These are phyloP conservation scores for Sparassis latifolia DNA, from an alignment of 1,284 basidiomycete genomes.

Conservation along the genomic window DNA sequence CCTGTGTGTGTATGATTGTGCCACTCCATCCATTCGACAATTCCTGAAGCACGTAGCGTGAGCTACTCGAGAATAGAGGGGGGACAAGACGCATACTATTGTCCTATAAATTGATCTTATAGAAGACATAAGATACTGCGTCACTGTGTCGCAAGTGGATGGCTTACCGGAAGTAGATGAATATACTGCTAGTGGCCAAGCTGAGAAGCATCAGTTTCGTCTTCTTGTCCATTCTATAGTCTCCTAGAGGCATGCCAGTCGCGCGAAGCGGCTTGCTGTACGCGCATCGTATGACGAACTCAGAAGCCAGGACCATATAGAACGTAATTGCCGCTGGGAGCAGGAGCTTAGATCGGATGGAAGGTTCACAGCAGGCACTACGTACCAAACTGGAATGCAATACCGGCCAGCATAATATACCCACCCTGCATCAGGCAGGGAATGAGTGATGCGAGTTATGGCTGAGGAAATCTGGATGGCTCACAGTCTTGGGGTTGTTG, in stretches of 20 bases:
- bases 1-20: slow-evolving; percentile 43
- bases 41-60: slow-evolving; percentile 23
- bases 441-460: neutral
- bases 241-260: neutral
- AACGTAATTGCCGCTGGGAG: slow-evolving; percentile 33
- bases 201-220: slow-evolving; percentile 32
- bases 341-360: neutral
- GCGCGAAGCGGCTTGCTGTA: slow-evolving; percentile 32
- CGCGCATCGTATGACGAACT: slow-evolving; percentile 40
- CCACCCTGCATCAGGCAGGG: slow-evolving; percentile 27
- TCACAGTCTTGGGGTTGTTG: slow-evolving; percentile 19
- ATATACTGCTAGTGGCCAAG: slow-evolving; percentile 30
- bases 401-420: slow-evolving; percentile 51
- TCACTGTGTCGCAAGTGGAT: too few relatives aligned
- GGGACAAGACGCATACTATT: slow-evolving; percentile 17
- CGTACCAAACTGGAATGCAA: slow-evolving; percentile 47
- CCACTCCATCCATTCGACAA: slow-evolving; percentile 49
- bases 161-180: slow-evolving; percentile 32
- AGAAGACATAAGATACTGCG: too few relatives aligned
- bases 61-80: neutral
- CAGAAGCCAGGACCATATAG: slow-evolving; percentile 35
- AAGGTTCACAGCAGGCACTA: neutral
- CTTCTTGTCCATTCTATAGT: slow-evolving; percentile 17
- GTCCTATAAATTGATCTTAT: slow-evolving; percentile 37
- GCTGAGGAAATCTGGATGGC: slow-evolving; percentile 2